phyloP scores from a whole-genome alignment of 2,329 filamentous ascomycete species.

The Cordyceps fumosorosea region DNA sequence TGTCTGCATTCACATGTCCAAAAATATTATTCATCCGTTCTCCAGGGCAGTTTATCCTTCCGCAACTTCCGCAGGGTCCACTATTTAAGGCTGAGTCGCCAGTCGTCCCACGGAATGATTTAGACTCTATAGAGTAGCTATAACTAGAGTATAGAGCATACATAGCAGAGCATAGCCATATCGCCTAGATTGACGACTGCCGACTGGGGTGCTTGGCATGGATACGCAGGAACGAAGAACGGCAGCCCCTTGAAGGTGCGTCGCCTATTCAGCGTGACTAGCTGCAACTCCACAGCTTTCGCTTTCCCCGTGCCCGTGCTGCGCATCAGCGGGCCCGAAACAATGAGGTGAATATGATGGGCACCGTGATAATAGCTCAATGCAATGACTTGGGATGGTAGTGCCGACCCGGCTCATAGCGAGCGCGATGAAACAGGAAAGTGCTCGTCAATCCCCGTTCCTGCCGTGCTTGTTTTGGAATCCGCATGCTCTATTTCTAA shows the following conservation, averaged over 20 bases:
- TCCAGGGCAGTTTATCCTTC: background rate
- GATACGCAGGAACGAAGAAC: background rate
- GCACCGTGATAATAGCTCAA: background rate
- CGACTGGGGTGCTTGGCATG: background rate
- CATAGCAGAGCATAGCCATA: background rate
- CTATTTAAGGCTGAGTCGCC: background rate
- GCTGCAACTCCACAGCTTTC: background rate
- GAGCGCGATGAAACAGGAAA: background rate
- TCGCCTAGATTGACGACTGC: background rate
- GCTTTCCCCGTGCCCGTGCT: background rate
- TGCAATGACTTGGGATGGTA: background rate
- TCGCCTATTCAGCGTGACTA: background rate
- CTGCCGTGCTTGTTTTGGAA: background rate
- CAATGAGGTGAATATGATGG: background rate
- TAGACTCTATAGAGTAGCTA: too few relatives aligned
- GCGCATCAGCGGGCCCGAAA: background rate
- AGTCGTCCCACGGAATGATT: background rate
- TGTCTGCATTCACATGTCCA: background rate
- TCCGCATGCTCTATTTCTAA: background rate
- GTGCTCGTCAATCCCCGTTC: background rate
- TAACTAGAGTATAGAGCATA: too few relatives aligned
- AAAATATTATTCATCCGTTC: background rate
- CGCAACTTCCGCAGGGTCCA: background rate
- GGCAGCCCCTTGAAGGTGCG: background rate
- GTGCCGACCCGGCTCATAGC: background rate